Evolutionary conservation across 2,329 filamentous ascomycete genomes (phyloP).

Genomic region (Pseudocercospora vitis): DNA sequence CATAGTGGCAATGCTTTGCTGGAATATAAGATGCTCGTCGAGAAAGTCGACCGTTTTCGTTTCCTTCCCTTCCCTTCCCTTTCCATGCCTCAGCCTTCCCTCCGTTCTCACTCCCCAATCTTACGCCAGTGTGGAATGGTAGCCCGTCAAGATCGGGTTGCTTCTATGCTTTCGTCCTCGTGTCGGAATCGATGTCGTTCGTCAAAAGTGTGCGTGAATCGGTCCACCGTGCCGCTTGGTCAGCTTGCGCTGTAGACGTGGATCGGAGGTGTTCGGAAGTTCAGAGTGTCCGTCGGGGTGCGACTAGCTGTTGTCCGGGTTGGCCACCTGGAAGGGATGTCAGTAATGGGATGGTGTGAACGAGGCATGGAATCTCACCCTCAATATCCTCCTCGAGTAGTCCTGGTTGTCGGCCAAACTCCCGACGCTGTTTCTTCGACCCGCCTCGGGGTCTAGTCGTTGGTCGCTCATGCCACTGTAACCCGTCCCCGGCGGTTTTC

Average conservation of each 20-base stretch:
- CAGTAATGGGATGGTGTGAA: constrained; percentile 6
- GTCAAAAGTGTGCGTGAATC: constrained; percentile 21
- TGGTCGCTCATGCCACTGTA: constrained; percentile 77
- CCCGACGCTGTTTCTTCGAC: constrained; percentile 66
- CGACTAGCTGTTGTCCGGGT: constrained; percentile 25
- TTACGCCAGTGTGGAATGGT: background rate
- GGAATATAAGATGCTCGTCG: constrained; percentile 8
- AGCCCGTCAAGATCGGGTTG: background rate
- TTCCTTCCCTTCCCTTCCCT: background rate
- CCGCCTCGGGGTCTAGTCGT: constrained; percentile 75
- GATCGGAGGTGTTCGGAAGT: constrained; percentile 2
- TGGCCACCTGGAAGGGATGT: constrained; percentile 18
- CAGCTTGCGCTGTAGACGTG: constrained; percentile 18
- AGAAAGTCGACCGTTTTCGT: background rate
- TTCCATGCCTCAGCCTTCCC: too few relatives aligned
- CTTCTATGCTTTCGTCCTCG: constrained; percentile 15
- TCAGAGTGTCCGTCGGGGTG: constrained; percentile 10
- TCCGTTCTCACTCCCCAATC: background rate
- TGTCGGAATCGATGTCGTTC: constrained; percentile 11
- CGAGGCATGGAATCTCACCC: too few relatives aligned
- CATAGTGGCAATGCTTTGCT: constrained; percentile 7
- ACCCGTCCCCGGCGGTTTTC: constrained; percentile 62
- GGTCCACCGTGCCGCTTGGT: constrained; percentile 14
- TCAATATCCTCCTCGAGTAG: constrained; percentile 92
- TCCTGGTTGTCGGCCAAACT: constrained; percentile 91